phyloP scores from a whole-genome alignment of 495 filamentous ascomycete genomes.

The Penicillium canescens region DNA sequence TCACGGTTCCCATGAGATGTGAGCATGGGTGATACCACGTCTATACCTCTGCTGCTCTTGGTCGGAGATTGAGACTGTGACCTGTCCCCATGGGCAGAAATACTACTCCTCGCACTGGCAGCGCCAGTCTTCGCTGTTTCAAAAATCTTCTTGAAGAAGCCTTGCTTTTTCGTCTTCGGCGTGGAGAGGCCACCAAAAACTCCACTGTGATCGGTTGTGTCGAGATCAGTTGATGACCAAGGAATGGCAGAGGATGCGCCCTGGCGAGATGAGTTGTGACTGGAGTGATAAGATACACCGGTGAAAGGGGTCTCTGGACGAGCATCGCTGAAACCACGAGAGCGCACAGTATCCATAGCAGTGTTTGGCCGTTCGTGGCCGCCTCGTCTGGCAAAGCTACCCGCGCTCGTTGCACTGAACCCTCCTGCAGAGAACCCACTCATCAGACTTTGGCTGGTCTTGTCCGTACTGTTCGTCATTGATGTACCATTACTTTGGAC shows the following conservation, averaged over 20 bases:
- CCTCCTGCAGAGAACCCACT: constrained; percentile 86
- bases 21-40: constrained; percentile 35
- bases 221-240: constrained; percentile 39
- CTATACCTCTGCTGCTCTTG: constrained; percentile 42
- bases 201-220: constrained; percentile 47
- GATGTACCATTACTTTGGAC: constrained; percentile 72
- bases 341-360: constrained; percentile 46
- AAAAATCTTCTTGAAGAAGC: constrained; percentile 95
- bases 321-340: constrained; percentile 46
- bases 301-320: constrained; percentile 73
- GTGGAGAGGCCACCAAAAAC: constrained; percentile 78
- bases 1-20: constrained; percentile 39
- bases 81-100: constrained; percentile 62
- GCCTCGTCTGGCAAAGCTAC: constrained; percentile 77
- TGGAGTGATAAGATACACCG: constrained; percentile 80
- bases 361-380: constrained; percentile 50
- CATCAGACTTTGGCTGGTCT: constrained; percentile 86
- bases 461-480: constrained; percentile 68
- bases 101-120: constrained; percentile 83
- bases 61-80: constrained; percentile 48
- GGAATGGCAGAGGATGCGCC: constrained; percentile 48
- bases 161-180: constrained; percentile 86
- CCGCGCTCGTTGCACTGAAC: constrained; percentile 93
- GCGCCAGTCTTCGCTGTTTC: constrained; percentile 93
- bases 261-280: constrained; percentile 67